Evolutionary conservation across 176 grass and related monocot species (phyloP).

Genomic region (Pontederia paniculata): DNA sequence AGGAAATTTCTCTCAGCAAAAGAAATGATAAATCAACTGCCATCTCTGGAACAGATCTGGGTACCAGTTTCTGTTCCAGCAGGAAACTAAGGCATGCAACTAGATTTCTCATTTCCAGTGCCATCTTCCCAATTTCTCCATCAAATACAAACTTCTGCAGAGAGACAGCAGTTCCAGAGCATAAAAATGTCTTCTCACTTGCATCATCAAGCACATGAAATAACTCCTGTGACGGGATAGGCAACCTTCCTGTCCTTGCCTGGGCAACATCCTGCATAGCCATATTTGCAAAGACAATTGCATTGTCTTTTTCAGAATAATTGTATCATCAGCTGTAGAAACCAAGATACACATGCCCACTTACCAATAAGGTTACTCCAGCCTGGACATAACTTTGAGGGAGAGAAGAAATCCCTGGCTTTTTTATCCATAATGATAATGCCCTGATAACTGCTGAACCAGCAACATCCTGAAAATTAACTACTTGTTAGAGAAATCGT

Average conservation of each 20-base stretch:
- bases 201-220: constrained; percentile 70
- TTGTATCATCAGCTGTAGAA: background rate
- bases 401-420: constrained; percentile 62
- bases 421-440: constrained; percentile 58
- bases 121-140: constrained; percentile 61
- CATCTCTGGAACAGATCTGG: background rate
- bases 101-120: constrained; percentile 73
- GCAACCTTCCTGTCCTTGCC: constrained; percentile 29
- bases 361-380: constrained; percentile 70
- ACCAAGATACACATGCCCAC: background rate
- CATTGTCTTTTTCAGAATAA: background rate
- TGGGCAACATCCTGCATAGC: constrained; percentile 52
- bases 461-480: constrained; percentile 51
- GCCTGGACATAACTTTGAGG: constrained; percentile 59
- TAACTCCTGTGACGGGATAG: constrained; percentile 53
- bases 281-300: constrained; percentile 8
- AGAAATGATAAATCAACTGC: constrained; percentile 4
- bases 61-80: constrained; percentile 88
- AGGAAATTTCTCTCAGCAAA: background rate
- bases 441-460: constrained; percentile 48
- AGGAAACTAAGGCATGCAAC: constrained; percentile 65
- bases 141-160: constrained; percentile 77
- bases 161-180: constrained; percentile 39
- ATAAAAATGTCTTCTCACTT: constrained; percentile 89
- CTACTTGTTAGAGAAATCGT: background rate